Evolutionary conservation across 2,329 filamentous ascomycete species (phyloP).

Genomic region (Lachnellula cervina): DNA sequence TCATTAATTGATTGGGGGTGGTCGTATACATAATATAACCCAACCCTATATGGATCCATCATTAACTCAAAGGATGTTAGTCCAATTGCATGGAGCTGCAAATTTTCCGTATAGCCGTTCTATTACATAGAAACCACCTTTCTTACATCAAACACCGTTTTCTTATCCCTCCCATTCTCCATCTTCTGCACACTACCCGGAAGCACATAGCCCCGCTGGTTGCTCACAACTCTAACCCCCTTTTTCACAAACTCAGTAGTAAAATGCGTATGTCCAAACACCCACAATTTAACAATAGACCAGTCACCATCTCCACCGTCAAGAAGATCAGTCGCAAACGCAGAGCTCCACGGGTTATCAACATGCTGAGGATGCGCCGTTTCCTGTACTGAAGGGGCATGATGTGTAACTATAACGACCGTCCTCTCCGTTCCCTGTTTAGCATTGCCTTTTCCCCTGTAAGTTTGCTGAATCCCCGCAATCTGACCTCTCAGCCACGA

Average conservation of each 20-base stretch:
- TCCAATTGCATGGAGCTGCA: too few species aligned
- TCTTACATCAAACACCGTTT: background rate
- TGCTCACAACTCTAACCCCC: conserved; percentile 34
- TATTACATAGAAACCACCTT: background rate
- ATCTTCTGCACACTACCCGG: background rate
- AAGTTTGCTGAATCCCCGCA: conserved; percentile 18
- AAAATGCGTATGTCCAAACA: conserved; percentile 43
- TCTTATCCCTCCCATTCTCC: background rate
- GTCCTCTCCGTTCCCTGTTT: conserved; percentile 29
- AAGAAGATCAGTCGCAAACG: conserved; percentile 50
- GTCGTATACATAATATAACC: too few species aligned
- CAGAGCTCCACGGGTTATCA: conserved; percentile 32
- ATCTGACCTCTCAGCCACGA: conserved; percentile 37
- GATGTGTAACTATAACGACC: conserved; percentile 37
- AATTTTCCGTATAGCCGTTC: too few species aligned
- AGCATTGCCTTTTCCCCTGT: background rate
- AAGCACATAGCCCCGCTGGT: conserved; percentile 39
- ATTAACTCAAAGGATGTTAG: too few species aligned
- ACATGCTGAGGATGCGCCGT: conserved; percentile 44
- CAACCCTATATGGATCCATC: too few species aligned
- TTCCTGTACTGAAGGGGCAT: conserved; percentile 39
- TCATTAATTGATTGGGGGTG: too few species aligned
- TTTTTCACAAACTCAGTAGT: conserved; percentile 36
- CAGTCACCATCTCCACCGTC: conserved; percentile 1
- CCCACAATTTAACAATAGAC: conserved; percentile 35